Evolutionary conservation across 2,329 filamentous ascomycete species (phyloP), one percentile per base, ranked within the genome.

Genomic region (Parastagonospora nodorum): DNA sequence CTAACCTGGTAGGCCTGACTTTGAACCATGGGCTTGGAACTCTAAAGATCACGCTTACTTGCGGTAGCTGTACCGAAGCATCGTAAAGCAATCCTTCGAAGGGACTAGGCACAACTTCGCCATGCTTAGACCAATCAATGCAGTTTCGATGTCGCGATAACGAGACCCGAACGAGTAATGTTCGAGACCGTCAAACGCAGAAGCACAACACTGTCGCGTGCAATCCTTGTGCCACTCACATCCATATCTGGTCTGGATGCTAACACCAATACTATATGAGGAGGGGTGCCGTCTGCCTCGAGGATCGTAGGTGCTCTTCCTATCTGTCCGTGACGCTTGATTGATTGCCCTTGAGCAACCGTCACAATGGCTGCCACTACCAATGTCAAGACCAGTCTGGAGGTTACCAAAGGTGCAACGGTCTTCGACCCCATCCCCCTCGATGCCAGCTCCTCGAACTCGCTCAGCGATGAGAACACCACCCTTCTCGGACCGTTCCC

Each of bases 371-470:
- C 63, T 27, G 45, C 51, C 42, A 61, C 44, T 28, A 50, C 52
- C 45, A 58, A 65, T 40, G 58, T 63, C 50, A 66, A 66, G 48
- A 55, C 65, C n/a, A 67, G 64, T 41, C 60, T 70, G 10, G 67
- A 70, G 43, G 65, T 69, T 46, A 68, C 66, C 8, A 70, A 68
- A 48, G 66, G 67, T 12, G 67, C 61, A 14, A 61, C 63, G 5
- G 55, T 60, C 31, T 43, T 64, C 36, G 63, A 70, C 5, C 64
- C 66, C 8, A 57, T 69, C 15, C 57, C 66, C 4, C 48, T 67
- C 19, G 67, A 67, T 28, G 44, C 57, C 35, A 65, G 54, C 46
- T 55, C 61, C 12, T 51, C 61, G 41, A 57, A 53, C 32, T 63
- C 62, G 3, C 43, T 57, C 19, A 27, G 64, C 2, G 58, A 66